Evolutionary conservation across 208 protist genomes (phyloP).

Genomic region (Lotmaria passim): DNA sequence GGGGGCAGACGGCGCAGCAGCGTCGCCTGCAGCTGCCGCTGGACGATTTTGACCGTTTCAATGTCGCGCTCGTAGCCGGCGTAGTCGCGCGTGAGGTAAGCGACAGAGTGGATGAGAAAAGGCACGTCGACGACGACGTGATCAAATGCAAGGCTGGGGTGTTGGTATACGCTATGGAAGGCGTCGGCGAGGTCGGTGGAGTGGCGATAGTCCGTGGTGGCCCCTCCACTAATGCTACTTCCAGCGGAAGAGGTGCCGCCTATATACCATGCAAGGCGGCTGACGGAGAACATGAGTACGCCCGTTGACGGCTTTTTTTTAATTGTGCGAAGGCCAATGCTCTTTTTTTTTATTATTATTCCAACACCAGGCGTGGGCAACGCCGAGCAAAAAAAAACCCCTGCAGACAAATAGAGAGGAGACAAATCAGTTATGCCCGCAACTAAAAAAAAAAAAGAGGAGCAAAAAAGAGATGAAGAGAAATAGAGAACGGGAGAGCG

Average conservation of each 20-base stretch:
- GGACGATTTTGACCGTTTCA: conserved; percentile 64
- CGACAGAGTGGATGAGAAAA: conserved; percentile 40
- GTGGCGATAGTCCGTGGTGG: conserved; percentile 38
- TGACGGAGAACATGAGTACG: conserved; percentile 2
- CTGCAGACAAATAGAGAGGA: too few relatives aligned
- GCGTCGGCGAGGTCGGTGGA: conserved; percentile 51
- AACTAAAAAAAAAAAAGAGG: too few relatives aligned
- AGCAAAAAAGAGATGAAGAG: conserved; percentile 1
- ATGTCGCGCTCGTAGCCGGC: conserved; percentile 66
- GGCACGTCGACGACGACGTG: conserved; percentile 76
- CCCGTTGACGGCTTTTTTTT: too few relatives aligned
- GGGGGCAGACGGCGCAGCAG: conserved; percentile 64
- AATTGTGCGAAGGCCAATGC: not conserved
- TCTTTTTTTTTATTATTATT: not conserved
- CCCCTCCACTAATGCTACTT: not conserved
- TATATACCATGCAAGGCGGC: not conserved
- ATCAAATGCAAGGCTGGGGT: conserved; percentile 49
- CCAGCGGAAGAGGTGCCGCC: not conserved
- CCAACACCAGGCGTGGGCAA: too few relatives aligned
- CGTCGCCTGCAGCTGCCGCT: conserved; percentile 54
- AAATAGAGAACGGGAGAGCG: not conserved
- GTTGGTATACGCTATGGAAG: conserved; percentile 56
- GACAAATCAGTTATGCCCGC: too few relatives aligned
- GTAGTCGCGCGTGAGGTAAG: conserved; percentile 64
- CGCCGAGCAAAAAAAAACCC: too few relatives aligned